phyloP scores from a whole-genome alignment of 768 basidiomycete species.

The Boletus huronensis region DNA sequence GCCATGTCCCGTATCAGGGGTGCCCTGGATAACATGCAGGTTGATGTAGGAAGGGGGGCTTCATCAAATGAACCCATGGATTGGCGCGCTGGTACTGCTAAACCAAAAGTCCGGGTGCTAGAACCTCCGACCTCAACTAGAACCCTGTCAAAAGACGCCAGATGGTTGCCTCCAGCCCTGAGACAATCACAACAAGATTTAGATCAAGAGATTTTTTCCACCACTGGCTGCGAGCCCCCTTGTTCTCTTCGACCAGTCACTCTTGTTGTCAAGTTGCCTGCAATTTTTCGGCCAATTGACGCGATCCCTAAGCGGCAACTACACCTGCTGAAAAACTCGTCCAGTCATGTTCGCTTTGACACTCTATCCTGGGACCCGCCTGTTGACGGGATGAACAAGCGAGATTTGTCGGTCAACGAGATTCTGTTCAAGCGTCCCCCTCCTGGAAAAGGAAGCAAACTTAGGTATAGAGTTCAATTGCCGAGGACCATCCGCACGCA shows the following conservation, averaged over 20 bases:
- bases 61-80: constrained; percentile 18
- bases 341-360: constrained; percentile 50
- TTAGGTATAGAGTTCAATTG: constrained; percentile 35
- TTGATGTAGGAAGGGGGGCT: constrained; percentile 32
- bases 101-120: constrained; percentile 18
- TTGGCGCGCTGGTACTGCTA: constrained; percentile 22
- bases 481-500: constrained; percentile 23
- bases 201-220: constrained; percentile 42
- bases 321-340: constrained; percentile 38
- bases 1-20: constrained; percentile 85
- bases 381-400: constrained; percentile 56
- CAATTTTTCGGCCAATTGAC: constrained; percentile 39
- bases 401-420: constrained; percentile 63
- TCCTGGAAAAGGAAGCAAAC: constrained; percentile 30
- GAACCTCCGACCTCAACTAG: constrained; percentile 14
- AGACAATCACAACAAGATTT: constrained; percentile 37
- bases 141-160: constrained; percentile 35
- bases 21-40: constrained; percentile 67
- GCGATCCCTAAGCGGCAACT: constrained; percentile 49
- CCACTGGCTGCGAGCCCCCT: constrained; percentile 48
- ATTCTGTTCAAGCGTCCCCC: constrained; percentile 53
- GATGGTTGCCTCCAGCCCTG: constrained; percentile 58
- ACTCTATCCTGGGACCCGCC: constrained; percentile 71
- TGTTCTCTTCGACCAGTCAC: constrained; percentile 41
- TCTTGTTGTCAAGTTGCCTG: constrained; percentile 49